phyloP scores from a whole-genome alignment of 352 stramenopile species.

The Globisporangium lucens region DNA sequence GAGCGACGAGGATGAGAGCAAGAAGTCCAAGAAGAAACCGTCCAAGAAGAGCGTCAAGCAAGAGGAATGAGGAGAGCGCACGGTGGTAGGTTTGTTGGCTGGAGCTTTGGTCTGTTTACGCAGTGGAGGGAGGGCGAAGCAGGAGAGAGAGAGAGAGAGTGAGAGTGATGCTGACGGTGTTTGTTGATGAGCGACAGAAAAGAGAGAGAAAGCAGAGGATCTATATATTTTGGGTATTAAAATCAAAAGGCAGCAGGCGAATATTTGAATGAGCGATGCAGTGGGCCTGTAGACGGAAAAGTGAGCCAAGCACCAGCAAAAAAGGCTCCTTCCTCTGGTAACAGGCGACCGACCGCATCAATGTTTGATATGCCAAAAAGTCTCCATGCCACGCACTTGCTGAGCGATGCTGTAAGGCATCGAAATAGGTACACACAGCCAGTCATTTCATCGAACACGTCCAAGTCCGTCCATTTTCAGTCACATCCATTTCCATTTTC shows the following conservation, averaged over 20 bases:
- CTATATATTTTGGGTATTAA: conserved; percentile 1
- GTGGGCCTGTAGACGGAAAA: too few relatives aligned
- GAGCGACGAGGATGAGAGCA: conserved; percentile 75
- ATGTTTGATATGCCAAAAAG: background rate
- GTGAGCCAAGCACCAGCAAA: background rate
- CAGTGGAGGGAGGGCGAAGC: background rate
- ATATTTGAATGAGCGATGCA: too few relatives aligned
- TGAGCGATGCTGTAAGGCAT: background rate
- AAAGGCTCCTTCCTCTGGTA: background rate
- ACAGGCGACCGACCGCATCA: too few relatives aligned
- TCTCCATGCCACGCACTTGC: background rate
- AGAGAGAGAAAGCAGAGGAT: background rate
- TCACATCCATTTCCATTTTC: too few relatives aligned
- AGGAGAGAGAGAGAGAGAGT: background rate
- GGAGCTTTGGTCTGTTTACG: background rate
- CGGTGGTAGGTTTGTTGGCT: background rate
- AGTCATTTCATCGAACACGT: background rate
- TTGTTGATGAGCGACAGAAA: background rate
- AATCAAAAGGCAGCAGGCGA: too few relatives aligned
- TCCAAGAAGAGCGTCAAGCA: conserved; percentile 11
- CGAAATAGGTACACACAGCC: background rate
- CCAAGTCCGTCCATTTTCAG: too few relatives aligned
- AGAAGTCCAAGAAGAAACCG: conserved; percentile 31
- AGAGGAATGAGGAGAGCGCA: conserved; percentile 1
- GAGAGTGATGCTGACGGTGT: background rate